A percentile compares a stretch with the other conserved stretches of the same genome.
Evolutionary conservation across 2,329 filamentous ascomycete species (phyloP).

Genomic region (Aspergillus fumigatiaffinis): DNA sequence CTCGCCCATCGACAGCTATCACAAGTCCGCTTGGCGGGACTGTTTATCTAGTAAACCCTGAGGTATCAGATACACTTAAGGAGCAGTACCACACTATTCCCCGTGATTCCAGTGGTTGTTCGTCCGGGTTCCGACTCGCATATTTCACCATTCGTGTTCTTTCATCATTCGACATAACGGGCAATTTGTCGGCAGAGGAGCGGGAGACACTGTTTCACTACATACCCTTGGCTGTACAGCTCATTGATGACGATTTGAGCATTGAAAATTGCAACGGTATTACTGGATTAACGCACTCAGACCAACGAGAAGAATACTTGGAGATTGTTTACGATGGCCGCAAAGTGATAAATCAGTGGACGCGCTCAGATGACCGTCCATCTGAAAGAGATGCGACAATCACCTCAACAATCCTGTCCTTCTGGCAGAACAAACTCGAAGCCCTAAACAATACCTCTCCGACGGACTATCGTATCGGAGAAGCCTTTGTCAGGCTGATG

Average conservation of each 20-base stretch:
- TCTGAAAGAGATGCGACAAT: conserved; percentile 15
- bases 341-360: conserved; percentile 44
- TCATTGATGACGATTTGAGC: conserved; percentile 59
- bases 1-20: conserved; percentile 62
- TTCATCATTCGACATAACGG: conserved; percentile 34
- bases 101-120: conserved; percentile 66
- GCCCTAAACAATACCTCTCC: conserved; percentile 27
- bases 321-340: conserved; percentile 52
- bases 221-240: conserved; percentile 51
- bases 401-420: conserved; percentile 20
- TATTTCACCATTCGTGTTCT: conserved; percentile 64
- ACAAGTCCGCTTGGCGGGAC: conserved; percentile 69
- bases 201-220: conserved; percentile 45
- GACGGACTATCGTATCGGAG: conserved; percentile 36
- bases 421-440: conserved; percentile 36
- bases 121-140: conserved; percentile 70
- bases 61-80: conserved; percentile 23
- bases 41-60: conserved; percentile 56
- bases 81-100: conserved; percentile 32
- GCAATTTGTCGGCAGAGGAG: conserved; percentile 28
- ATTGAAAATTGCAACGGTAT: conserved; percentile 54
- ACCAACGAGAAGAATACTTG: conserved; percentile 51
- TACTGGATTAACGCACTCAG: conserved; percentile 45
- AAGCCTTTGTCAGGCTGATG: conserved; percentile 40
- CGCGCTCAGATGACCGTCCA: conserved; percentile 22